These are phyloP conservation scores for Suillus alpinus DNA, from an alignment of 768 basidiomycete species.

Conservation along the genomic window DNA sequence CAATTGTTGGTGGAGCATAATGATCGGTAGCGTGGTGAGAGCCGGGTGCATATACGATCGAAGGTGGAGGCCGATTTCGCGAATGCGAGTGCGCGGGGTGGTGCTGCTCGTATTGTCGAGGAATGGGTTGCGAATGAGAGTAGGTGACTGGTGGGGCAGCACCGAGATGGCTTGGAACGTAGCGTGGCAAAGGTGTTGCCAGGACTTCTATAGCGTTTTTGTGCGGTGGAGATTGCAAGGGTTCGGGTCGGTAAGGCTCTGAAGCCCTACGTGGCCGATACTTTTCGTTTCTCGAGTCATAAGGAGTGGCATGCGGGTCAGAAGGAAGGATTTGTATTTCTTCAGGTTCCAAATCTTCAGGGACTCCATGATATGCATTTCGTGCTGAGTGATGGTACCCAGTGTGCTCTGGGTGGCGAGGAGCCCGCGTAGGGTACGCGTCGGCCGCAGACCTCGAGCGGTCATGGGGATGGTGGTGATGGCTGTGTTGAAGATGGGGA, in stretches of 20 bases:
- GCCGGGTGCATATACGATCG: conserved; percentile 58
- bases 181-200: conserved; percentile 31
- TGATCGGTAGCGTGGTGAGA: conserved; percentile 42
- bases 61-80: conserved; percentile 44
- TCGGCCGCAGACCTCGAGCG: conserved; percentile 38
- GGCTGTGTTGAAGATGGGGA: conserved; percentile 19
- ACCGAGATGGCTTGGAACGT: conserved; percentile 21
- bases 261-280: conserved; percentile 30
- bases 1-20: conserved; percentile 60
- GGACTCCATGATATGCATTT: conserved; percentile 18
- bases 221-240: conserved; percentile 14
- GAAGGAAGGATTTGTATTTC: conserved; percentile 65
- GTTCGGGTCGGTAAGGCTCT: conserved; percentile 25
- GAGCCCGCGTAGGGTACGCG: conserved; percentile 27
- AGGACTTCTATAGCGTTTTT: conserved; percentile 31
- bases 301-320: conserved; percentile 34
- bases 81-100: conserved; percentile 36
- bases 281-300: conserved; percentile 24
- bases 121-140: conserved; percentile 42
- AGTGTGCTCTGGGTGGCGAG: conserved; percentile 26
- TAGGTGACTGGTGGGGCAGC: conserved; percentile 30
- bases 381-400: conserved; percentile 12
- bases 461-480: conserved; percentile 32
- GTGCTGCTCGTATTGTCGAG: conserved; percentile 29
- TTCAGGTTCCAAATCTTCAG: conserved; percentile 43